These are phyloP conservation scores for Penicillium decumbens DNA, from an alignment of 2,329 filamentous ascomycete genomes.

Conservation along the genomic window DNA sequence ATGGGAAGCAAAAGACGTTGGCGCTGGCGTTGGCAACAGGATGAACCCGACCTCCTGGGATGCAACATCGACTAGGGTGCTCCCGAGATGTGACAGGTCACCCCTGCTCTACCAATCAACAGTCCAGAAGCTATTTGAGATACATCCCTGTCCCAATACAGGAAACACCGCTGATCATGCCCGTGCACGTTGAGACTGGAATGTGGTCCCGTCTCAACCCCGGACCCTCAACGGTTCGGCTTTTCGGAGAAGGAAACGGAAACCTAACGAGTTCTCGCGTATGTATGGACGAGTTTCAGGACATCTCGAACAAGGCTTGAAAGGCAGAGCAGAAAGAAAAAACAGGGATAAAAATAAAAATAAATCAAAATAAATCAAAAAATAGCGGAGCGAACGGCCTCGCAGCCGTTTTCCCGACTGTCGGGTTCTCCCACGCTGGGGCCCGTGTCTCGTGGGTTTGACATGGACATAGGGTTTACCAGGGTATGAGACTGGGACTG, in stretches of 20 bases:
- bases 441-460: constrained; percentile 20
- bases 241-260: no score
- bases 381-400: constrained; percentile 34
- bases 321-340: no score
- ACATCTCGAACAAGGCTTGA: background rate
- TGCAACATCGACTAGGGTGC: constrained; percentile 26
- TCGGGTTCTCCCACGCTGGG: constrained; percentile 29
- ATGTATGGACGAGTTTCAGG: background rate
- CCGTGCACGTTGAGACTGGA: constrained; percentile 19
- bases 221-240: background rate
- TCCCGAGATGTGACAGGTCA: constrained; percentile 26
- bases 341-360: no score
- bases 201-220: background rate
- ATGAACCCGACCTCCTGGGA: constrained; percentile 21
- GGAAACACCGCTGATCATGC: constrained; percentile 27
- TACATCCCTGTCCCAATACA: constrained; percentile 28
- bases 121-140: constrained; percentile 33
- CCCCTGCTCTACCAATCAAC: constrained; percentile 25
- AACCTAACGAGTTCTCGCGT: no score
- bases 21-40: background rate
- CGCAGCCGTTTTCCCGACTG: constrained; percentile 35
- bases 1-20: constrained; percentile 24
- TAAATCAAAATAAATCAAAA: background rate
- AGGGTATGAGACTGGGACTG: no score
- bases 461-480: background rate